A percentile compares a stretch with the other conserved stretches of the same genome.
Evolutionary conservation across 495 filamentous ascomycete genomes (phyloP).

Genomic region (Schizothecium vesticola): DNA sequence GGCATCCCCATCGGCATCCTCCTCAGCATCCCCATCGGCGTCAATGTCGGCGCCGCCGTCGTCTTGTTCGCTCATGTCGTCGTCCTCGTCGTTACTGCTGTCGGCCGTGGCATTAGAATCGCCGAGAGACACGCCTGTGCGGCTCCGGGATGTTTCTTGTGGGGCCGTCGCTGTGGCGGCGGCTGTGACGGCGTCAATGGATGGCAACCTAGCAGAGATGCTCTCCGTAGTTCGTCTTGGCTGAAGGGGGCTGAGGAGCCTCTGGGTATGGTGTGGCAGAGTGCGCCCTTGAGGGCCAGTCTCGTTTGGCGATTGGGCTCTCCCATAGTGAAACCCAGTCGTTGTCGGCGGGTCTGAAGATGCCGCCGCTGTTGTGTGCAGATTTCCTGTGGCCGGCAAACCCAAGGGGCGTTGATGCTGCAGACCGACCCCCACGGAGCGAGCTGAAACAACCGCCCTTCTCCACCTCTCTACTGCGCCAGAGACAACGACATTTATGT

Average conservation of each 20-base stretch:
- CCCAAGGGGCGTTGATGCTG: slow-evolving; percentile 32
- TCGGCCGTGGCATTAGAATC: neutral
- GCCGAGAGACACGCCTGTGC: neutral
- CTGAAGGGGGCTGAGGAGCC: neutral
- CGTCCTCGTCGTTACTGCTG: slow-evolving; percentile 15
- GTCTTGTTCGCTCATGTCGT: slow-evolving; percentile 34
- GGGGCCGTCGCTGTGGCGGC: slow-evolving; percentile 8
- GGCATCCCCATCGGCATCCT: slow-evolving; percentile 16
- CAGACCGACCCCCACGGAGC: slow-evolving; percentile 28
- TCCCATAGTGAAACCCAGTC: neutral
- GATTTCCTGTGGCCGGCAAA: slow-evolving; percentile 9
- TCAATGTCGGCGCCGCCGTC: slow-evolving; percentile 26
- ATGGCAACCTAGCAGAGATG: neutral
- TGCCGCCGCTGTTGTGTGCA: slow-evolving; percentile 1
- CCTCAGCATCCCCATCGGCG: slow-evolving; percentile 17
- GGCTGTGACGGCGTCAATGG: slow-evolving; percentile 10
- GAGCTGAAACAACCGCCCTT: slow-evolving; percentile 40
- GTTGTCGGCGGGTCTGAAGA: neutral
- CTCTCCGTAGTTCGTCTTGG: neutral
- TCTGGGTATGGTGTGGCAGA: neutral
- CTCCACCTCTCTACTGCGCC: slow-evolving; percentile 49
- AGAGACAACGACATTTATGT: slow-evolving; percentile 43
- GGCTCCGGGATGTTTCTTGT: neutral
- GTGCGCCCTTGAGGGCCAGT: neutral
- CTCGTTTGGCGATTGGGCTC: neutral